Base-by-base conservation (phyloP, 306 rosid genomes). In the Citrullus mucosospermus region DNA sequence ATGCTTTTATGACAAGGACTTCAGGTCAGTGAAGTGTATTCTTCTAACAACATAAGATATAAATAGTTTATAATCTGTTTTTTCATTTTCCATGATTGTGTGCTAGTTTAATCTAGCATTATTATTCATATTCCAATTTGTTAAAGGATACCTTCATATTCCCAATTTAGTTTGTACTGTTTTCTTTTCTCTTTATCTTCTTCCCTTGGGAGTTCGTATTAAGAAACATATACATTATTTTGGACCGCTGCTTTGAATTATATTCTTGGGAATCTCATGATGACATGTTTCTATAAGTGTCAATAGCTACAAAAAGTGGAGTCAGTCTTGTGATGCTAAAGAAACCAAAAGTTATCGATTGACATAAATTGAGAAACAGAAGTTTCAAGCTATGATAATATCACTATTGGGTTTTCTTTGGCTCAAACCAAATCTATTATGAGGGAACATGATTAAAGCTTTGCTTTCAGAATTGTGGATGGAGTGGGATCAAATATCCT, bases 1-100 rank as follows among this genome's bases (percentile, higher is more conserved):
- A 86, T 92, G 98, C 85, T 89, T 88, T 70, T 96, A 85, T 86
- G 98, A 96, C 87, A 96, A 90, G 89, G 98, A 96, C 90, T 96
- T 96, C 90, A 86, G 99, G 99, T 93, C 44, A 15, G 43, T 70
- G 80, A 83, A 81, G 78, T 75, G 8, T 72, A 55, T 3, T 53
- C 15, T 56, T 81, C 65, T 43, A 60, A 3, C 75, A 44, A 48
- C 41, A 14, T 28, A 71, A 25, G 20, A 44, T 71, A 41, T 20
- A 71, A 71, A 28, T 44, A 70, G 34, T 14, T 48, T 25, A 28
- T 34, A 3, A 41, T 69, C 57, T 20, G 41, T 22, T 13, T 28
- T 22, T 48, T 48, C 22, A 71, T 48, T 71, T 46, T 71, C 22
- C 58, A 43, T 55, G 36, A 68, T 11, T 1, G 30, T 68, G 55